Percentiles rank a stretch among this genome's conserved stretches.
phyloP scores from a whole-genome alignment of 805 yeast species.

The Nakazawaea holstii region DNA sequence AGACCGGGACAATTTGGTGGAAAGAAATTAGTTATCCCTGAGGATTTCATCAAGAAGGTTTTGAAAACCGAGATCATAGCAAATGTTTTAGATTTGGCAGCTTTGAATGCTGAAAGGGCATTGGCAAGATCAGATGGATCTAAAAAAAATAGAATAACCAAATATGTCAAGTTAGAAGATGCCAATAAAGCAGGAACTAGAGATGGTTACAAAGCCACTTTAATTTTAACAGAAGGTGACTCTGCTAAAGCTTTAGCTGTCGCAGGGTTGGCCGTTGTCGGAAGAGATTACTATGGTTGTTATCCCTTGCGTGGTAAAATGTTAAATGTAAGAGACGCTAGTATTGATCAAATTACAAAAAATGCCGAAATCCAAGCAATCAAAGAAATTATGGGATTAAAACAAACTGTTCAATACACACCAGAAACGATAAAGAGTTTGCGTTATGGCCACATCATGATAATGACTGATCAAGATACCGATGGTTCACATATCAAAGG shows the following conservation, averaged over 20 bases:
- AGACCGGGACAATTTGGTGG: constrained; percentile 88
- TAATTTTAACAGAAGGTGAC: constrained; percentile 94
- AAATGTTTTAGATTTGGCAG: constrained; percentile 77
- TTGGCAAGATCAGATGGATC: constrained; percentile 86
- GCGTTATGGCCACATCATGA: constrained; percentile 95
- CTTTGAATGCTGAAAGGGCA: constrained; percentile 82
- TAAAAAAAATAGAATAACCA: constrained; percentile 78
- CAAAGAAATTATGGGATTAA: constrained; percentile 92
- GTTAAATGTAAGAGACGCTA: constrained; percentile 93
- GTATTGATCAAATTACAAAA: constrained; percentile 90
- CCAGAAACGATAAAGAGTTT: constrained; percentile 59
- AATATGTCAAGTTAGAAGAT: constrained; percentile 85
- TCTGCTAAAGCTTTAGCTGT: constrained; percentile 92
- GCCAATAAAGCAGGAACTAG: constrained; percentile 95
- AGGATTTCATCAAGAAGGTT: constrained; percentile 66
- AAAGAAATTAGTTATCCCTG: constrained; percentile 65
- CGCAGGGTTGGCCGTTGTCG: constrained; percentile 90
- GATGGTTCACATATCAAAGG: constrained; percentile 99
- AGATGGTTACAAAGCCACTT: constrained; percentile 88
- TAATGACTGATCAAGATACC: constrained; percentile 99
- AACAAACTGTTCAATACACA: constrained; percentile 78
- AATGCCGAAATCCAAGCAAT: constrained; percentile 93
- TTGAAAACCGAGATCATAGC: constrained; percentile 69
- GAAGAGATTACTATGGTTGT: constrained; percentile 92
- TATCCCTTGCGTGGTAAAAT: constrained; percentile 94